Evolutionary conservation across 2,329 filamentous ascomycete species (phyloP).

Genomic region (Trichoderma atrobrunneum): DNA sequence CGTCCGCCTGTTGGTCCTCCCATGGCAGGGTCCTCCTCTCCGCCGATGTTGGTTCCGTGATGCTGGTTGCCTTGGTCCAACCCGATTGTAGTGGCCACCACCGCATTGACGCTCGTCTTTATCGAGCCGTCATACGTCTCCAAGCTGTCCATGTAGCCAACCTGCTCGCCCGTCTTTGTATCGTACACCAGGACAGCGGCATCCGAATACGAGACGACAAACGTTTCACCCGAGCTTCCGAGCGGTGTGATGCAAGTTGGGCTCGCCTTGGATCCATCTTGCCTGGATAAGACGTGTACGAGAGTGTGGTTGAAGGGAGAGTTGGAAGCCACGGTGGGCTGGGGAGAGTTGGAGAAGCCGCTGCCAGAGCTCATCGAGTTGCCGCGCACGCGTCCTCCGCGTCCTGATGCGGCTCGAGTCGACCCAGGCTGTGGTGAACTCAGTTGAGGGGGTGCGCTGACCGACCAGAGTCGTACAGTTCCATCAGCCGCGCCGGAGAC

Average conservation of each 20-base stretch:
- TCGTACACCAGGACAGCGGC: constrained; percentile 90
- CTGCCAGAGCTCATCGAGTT: constrained; percentile 95
- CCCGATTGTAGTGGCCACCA: constrained; percentile 81
- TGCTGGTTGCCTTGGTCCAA: constrained; percentile 66
- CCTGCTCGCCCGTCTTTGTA: constrained; percentile 84
- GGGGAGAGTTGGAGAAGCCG: constrained; percentile 84
- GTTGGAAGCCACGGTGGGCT: constrained; percentile 79
- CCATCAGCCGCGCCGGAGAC: constrained; percentile 90
- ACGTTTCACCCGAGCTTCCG: constrained; percentile 77
- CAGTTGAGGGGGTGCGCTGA: constrained; percentile 84
- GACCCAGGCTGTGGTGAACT: constrained; percentile 73
- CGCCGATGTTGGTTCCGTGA: constrained; percentile 55
- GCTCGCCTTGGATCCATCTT: constrained; percentile 63
- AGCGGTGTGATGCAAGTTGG: constrained; percentile 92
- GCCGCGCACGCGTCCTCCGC: constrained; percentile 73
- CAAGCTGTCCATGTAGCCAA: constrained; percentile 86
- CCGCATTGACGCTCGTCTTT: constrained; percentile 80
- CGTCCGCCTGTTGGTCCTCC: constrained; percentile 73
- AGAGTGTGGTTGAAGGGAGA: constrained; percentile 87
- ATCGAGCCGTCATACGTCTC: constrained; percentile 88
- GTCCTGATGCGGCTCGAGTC: constrained; percentile 54
- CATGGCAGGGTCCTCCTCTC: constrained; percentile 68
- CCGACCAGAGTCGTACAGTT: constrained; percentile 88
- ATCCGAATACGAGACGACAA: constrained; percentile 91
- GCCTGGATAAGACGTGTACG: constrained; percentile 77